A percentile compares a stretch with the other conserved stretches of the same genome.
These are phyloP conservation scores for Colletotrichum limetticola DNA, from an alignment of 2,329 filamentous ascomycete species.

Conservation along the genomic window DNA sequence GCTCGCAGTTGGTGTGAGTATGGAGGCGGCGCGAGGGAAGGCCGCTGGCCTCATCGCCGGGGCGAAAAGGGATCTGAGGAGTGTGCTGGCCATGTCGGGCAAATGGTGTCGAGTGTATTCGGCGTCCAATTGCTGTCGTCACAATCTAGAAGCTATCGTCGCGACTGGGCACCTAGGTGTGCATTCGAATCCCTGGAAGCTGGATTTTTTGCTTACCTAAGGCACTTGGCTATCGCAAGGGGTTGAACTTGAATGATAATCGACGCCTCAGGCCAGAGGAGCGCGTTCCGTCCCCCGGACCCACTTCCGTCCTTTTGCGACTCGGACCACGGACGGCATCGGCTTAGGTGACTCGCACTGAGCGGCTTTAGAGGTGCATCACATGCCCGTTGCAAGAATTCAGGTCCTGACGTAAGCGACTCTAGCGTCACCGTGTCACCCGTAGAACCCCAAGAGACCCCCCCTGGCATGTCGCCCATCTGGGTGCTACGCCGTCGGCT, in stretches of 20 bases:
- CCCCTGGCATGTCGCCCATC: conserved; percentile 6
- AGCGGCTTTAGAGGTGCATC: not conserved
- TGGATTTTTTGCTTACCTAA: conserved; percentile 27
- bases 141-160: not conserved
- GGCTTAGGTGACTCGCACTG: not conserved
- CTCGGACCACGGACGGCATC: conserved; percentile 10
- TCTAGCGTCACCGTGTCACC: not conserved
- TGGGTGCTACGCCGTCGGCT: conserved; percentile 14
- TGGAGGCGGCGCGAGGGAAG: conserved; percentile 33
- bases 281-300: conserved; percentile 25
- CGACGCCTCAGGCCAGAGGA: not conserved
- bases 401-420: conserved; percentile 32
- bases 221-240: not conserved
- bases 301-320: conserved; percentile 20
- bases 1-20: conserved; percentile 22
- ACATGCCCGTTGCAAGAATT: conserved; percentile 25
- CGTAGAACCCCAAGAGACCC: not conserved
- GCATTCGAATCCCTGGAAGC: not conserved
- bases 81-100: conserved; percentile 44
- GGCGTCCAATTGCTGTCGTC: conserved; percentile 24
- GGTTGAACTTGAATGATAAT: not conserved
- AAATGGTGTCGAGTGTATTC: not conserved
- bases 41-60: conserved; percentile 42
- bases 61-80: conserved; percentile 47
- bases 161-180: conserved; percentile 1